These are phyloP conservation scores for Alternaria rosae DNA, from an alignment of 2,329 filamentous ascomycete genomes.

Conservation along the genomic window DNA sequence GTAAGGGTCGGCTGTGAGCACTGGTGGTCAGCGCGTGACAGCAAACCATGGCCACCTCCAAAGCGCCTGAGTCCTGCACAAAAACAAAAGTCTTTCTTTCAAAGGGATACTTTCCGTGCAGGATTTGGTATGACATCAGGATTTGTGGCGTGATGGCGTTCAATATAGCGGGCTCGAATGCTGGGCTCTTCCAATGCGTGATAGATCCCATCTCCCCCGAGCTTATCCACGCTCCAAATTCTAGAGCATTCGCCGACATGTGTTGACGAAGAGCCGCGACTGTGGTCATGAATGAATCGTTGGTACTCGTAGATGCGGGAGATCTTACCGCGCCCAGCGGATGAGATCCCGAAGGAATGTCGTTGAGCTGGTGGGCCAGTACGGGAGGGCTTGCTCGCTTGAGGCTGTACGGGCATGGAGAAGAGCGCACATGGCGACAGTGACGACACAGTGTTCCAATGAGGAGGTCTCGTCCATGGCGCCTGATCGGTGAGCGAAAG, in stretches of 20 bases:
- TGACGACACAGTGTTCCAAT: conserved; percentile 5
- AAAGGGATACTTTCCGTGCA: background rate
- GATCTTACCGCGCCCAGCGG: background rate
- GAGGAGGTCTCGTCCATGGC: conserved; percentile 1
- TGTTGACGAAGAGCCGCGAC: background rate
- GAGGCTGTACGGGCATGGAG: background rate
- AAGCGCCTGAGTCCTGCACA: background rate
- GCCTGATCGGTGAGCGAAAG: conserved; percentile 22
- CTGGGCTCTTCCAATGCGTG: background rate
- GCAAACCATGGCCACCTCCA: background rate
- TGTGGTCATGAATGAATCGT: background rate
- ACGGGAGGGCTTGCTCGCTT: background rate
- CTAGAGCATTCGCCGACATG: background rate
- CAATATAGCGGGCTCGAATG: background rate
- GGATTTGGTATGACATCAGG: background rate
- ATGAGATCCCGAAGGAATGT: background rate
- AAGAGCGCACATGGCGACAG: conserved; percentile 5
- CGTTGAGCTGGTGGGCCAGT: background rate
- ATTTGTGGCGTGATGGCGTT: conserved; percentile 1
- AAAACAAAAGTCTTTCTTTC: background rate
- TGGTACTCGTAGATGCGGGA: background rate
- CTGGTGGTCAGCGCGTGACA: background rate
- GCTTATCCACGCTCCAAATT: background rate
- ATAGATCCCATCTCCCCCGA: background rate
- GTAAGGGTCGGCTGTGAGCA: background rate